These are phyloP conservation scores for Hibiscus trionum DNA, from an alignment of 345 rosid genomes.

Conservation along the genomic window DNA sequence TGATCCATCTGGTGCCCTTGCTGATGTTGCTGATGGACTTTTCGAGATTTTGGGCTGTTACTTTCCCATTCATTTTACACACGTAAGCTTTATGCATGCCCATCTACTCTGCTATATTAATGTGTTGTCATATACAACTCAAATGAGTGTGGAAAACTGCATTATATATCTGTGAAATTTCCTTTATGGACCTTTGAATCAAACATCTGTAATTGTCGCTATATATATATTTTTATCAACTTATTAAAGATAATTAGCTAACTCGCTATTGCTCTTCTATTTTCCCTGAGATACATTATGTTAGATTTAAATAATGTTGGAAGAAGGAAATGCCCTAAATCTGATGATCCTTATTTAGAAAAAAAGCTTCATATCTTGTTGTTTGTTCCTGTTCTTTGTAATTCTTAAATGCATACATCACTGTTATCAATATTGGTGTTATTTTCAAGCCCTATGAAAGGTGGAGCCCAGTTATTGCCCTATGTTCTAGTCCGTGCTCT, in stretches of 20 bases:
- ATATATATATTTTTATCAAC: not conserved
- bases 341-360: not conserved
- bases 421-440: not conserved
- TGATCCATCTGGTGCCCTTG: slow-evolving; percentile 57
- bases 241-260: not conserved
- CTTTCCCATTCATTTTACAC: slow-evolving; percentile 91
- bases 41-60: slow-evolving; percentile 65
- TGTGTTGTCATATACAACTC: not conserved
- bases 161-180: not conserved
- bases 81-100: slow-evolving; percentile 47
- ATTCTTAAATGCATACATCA: not conserved
- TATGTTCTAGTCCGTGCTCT: not conserved
- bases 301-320: not conserved
- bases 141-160: not conserved
- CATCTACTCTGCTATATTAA: not conserved
- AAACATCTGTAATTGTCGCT: not conserved
- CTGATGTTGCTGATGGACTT: slow-evolving; percentile 44
- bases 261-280: not conserved
- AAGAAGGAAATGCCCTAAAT: not conserved
- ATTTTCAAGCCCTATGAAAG: not conserved
- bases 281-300: not conserved
- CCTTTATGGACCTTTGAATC: not conserved
- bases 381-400: not conserved
- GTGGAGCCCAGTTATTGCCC: not conserved
- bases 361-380: not conserved